A percentile compares a stretch with the other conserved stretches of the same genome.
These are phyloP conservation scores for Erysiphe neolycopersici DNA, from an alignment of 2,329 filamentous ascomycete species.

Conservation along the genomic window DNA sequence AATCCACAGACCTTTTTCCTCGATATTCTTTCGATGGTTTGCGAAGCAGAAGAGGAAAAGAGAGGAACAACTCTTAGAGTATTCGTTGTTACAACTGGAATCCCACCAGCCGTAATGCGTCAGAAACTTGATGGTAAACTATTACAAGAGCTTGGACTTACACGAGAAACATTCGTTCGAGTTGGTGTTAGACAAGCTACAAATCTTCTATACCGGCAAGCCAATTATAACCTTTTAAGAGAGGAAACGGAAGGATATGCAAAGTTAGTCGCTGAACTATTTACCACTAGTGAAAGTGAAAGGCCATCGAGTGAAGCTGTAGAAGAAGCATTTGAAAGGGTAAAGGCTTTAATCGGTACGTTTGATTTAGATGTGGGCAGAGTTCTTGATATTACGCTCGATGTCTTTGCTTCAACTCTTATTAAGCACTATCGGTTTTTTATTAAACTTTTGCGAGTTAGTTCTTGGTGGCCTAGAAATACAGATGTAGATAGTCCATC, in stretches of 20 bases:
- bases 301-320: constrained; percentile 52
- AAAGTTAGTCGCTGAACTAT: constrained; percentile 85
- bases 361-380: constrained; percentile 93
- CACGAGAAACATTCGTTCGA: constrained; percentile 60
- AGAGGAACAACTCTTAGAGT: constrained; percentile 28
- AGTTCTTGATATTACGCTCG: constrained; percentile 78
- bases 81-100: constrained; percentile 44
- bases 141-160: constrained; percentile 49
- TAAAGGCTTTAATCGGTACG: constrained; percentile 85
- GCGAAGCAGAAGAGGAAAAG: constrained; percentile 35
- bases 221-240: constrained; percentile 83
- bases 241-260: constrained; percentile 95
- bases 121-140: constrained; percentile 57
- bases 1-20: constrained; percentile 49
- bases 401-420: constrained; percentile 80
- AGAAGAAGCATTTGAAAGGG: constrained; percentile 64
- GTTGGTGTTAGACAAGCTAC: constrained; percentile 76
- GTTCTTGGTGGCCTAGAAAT: constrained; percentile 86
- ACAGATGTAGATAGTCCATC: constrained; percentile 19
- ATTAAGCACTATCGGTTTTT: constrained; percentile 89
- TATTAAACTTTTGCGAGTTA: constrained; percentile 68
- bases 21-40: constrained; percentile 55
- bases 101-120: constrained; percentile 48
- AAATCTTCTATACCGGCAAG: constrained; percentile 78
- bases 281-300: constrained; percentile 57